Base-by-base conservation (phyloP, 768 basidiomycete genomes). In the Leccinum imitatum region DNA sequence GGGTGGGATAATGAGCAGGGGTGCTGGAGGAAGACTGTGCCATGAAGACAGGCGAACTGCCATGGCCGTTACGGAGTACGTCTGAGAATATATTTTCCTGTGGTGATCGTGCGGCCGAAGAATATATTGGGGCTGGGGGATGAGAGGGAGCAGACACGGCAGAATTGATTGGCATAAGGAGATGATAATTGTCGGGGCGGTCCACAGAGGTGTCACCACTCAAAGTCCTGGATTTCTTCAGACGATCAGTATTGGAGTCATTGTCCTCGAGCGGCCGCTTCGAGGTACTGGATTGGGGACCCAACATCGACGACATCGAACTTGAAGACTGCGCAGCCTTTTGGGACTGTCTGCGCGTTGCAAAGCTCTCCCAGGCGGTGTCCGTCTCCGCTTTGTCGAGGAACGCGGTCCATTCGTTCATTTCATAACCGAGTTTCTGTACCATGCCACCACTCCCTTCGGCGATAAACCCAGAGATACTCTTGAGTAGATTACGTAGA, bases 351-450 rank as follows among this genome's bases (percentile, higher is more conserved):
- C 88, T 95, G 64, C 93, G 85, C 5, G 80, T 65, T 62, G 92
- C 87, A 67, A 89, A 95, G 54, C 92, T 88, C 69, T 96, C 94
- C 82, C 90, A 93, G 37, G 93, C 94, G 2, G 93, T 94, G 69
- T 96, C 95, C 0, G 93, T 95, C 76, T 97, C 95, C 1, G 90
- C 84, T 66, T 86, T 87, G 74, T 90, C 93, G 63, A 96, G 78
- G 64, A 87, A 91, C 53, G 83, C 85, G 63, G 90, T 87, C 71
- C 95, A 94, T 68, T 91, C 90, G 50, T 82, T 78, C 68, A 84
- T 68, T 31, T 88, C 83, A 84, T 90, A 94, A 23, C 92, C 92
- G 11, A 93, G 80, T 69, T 89, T 90, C 23, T 86, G 83, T 41
- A 93, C 73, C 53, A 90, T 73, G 9, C 91, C 90, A 6, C 90